Base-by-base conservation (phyloP, 2,329 filamentous ascomycete genomes). In the Claviceps maximensis region DNA sequence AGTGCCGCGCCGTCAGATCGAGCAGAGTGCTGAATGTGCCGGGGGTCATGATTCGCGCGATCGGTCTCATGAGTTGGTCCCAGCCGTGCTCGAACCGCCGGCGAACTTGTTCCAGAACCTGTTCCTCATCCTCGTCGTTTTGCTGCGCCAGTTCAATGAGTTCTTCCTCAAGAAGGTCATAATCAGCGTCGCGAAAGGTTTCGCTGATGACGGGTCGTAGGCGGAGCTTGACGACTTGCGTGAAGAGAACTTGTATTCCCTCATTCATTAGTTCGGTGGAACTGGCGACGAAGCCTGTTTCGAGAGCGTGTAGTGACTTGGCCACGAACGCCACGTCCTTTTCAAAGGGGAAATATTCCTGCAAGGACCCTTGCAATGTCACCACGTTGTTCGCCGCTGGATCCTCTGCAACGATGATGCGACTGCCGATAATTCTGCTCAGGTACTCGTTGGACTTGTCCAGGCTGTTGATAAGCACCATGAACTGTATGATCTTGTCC, bases 391-490 rank as follows among this genome's bases (percentile, higher is more conserved):
- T 33, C 10, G 25, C 64, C 19, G 57, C 58, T 47, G 69, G 61
- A 1, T 71, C 69, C 6, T 69, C 65, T 1, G 72, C 61, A 17
- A 68, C 67, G 36, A 72, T 71, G 27, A 90, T 73, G 48, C 85
- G 82, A 36, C 82, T 77, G 33, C 78, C 77, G 46, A 97, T 84
- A 59, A 98, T 96, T 52, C 91, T 86, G 17, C 82, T 80, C 50
- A 96, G 79, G 68, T 98, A 98, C 63, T 96, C 89, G 57, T 88
- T 88, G 10, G 89, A 85, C 55, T 95, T 80, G 65, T 98, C 91
- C 27, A 98, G 81, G 65, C 91, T 96, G 75, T 98, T 98, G 68
- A 96, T 89, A 47, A 96, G 78, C 23, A 97, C 84, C 17, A 96
- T 82, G 66, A 98, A 98, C 4, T 86, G 77, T 50, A 97, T 80